Evolutionary conservation across 2,329 filamentous ascomycete genomes (phyloP), one percentile per base, ranked within the genome.

Genomic region (Fusarium sp.): DNA sequence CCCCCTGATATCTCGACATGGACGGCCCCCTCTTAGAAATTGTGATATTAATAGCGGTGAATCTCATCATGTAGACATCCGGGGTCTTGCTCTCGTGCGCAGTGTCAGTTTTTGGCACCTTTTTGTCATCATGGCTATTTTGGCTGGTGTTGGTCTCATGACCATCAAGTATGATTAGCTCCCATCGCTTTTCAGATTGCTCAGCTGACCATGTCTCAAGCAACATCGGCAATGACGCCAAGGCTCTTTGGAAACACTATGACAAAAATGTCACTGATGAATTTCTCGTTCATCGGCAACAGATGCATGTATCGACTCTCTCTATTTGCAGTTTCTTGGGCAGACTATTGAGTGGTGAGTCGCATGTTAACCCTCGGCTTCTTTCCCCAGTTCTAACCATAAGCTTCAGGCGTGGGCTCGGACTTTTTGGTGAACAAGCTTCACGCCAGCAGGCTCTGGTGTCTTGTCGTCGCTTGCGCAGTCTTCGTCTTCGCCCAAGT

Each of bases 111-210:
- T 98, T 82, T 98, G 95, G 94, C 93, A 97, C 78, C 84, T 97
- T 33, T 98, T 97, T 81, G 82, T 88, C 63, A 90, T 97, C 74
- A 93, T 99, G 88, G 94, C 92, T 42, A 88, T 98, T n/a, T 85
- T 98, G 70, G 94, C 94, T 10, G 96, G 96, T 58, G 93, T 98
- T 76, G 96, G 96, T 16, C 84, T 99, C 73, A 99, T 99, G 96
- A 98, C 95, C 1, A 99, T 99, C 83, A 99, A 99, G 94, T 97
- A 86, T 82, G 92, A 63, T 63, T 31, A 27, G 44, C 46, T 16
- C 29, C 25, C 33, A 35, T 55, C 58, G 19, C 38, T 23, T 39
- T 37, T 59, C 61, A 27, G 48, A 60, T 8, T n/a, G 21, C 59
- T 38, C 63, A 45, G 57, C 69, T 65, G 57, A 76, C 60, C 55